These are phyloP conservation scores for Colletotrichum endophyticum DNA, from an alignment of 2,329 filamentous ascomycete species.

Conservation along the genomic window DNA sequence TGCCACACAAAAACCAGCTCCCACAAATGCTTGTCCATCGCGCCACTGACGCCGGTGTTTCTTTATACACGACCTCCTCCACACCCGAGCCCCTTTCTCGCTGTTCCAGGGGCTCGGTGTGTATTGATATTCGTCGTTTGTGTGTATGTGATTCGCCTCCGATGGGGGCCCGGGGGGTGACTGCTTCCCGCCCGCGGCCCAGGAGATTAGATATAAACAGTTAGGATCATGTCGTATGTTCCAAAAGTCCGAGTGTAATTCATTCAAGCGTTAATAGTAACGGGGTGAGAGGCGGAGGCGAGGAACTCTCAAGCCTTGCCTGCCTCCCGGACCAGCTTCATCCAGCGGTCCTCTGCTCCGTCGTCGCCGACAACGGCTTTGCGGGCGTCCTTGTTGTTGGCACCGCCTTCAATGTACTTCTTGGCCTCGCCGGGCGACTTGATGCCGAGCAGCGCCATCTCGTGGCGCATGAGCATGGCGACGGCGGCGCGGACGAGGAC, in stretches of 20 bases:
- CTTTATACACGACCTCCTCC: slow-evolving; percentile 15
- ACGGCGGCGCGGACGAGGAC: slow-evolving; percentile 74
- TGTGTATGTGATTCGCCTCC: slow-evolving; percentile 3
- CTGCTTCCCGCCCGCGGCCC: background rate
- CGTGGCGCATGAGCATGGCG: slow-evolving; percentile 63
- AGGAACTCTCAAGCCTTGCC: slow-evolving; percentile 35
- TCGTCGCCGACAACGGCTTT: slow-evolving; percentile 19
- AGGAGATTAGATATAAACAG: slow-evolving; percentile 22
- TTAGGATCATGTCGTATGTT: slow-evolving; percentile 22
- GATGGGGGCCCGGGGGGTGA: background rate
- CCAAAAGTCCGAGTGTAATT: slow-evolving; percentile 6
- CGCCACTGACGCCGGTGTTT: slow-evolving; percentile 18
- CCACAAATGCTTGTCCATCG: slow-evolving; percentile 10
- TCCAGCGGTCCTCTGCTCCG: slow-evolving; percentile 57
- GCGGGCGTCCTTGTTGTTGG: slow-evolving; percentile 14
- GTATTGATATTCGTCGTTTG: background rate
- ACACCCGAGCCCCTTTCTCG: background rate
- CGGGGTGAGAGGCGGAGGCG: background rate
- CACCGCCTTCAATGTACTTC: slow-evolving; percentile 35
- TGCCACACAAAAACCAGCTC: slow-evolving; percentile 14
- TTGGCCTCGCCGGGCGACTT: slow-evolving; percentile 49
- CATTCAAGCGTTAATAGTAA: slow-evolving; percentile 16
- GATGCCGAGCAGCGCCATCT: slow-evolving; percentile 56
- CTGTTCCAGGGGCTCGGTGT: background rate
- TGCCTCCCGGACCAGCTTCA: slow-evolving; percentile 41